Conservation (phyloP, 495 filamentous ascomycete genomes). For the Penicillium psychrofluorescens region DNA sequence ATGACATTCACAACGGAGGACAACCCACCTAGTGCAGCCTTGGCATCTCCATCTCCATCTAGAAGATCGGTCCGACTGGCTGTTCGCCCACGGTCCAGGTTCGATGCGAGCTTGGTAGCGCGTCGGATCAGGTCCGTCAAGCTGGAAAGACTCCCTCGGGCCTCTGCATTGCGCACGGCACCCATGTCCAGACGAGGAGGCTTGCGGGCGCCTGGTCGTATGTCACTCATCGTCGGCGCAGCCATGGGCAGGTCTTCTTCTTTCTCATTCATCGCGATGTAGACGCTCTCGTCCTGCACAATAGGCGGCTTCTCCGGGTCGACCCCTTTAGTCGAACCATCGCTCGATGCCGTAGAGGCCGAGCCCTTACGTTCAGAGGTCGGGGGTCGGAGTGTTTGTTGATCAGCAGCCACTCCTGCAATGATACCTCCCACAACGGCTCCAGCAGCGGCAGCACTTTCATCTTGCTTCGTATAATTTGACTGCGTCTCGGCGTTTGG, state of each 20-base stretch:
- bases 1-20: background rate
- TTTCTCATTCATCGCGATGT: slow-evolving; percentile 12
- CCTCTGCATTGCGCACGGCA: slow-evolving; percentile 69
- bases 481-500: slow-evolving; percentile 8
- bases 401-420: background rate
- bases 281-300: slow-evolving; percentile 3
- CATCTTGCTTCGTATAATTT: slow-evolving; percentile 12
- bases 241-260: slow-evolving; percentile 29
- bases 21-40: slow-evolving; percentile 19
- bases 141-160: slow-evolving; percentile 82
- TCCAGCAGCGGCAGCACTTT: slow-evolving; percentile 5
- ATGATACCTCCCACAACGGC: slow-evolving; percentile 5
- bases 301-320: slow-evolving; percentile 32
- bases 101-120: slow-evolving; percentile 79
- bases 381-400: slow-evolving; percentile 16
- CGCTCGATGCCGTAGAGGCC: slow-evolving; percentile 20
- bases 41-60: slow-evolving; percentile 17
- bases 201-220: slow-evolving; percentile 40
- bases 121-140: slow-evolving; percentile 83
- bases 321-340: slow-evolving; percentile 14
- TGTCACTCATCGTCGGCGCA: slow-evolving; percentile 37
- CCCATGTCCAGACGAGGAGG: slow-evolving; percentile 74
- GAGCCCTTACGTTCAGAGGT: slow-evolving; percentile 16
- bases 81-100: slow-evolving; percentile 81
- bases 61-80: slow-evolving; percentile 57